Base-by-base conservation (phyloP, 2,329 filamentous ascomycete species). In the Fusarium udum region DNA sequence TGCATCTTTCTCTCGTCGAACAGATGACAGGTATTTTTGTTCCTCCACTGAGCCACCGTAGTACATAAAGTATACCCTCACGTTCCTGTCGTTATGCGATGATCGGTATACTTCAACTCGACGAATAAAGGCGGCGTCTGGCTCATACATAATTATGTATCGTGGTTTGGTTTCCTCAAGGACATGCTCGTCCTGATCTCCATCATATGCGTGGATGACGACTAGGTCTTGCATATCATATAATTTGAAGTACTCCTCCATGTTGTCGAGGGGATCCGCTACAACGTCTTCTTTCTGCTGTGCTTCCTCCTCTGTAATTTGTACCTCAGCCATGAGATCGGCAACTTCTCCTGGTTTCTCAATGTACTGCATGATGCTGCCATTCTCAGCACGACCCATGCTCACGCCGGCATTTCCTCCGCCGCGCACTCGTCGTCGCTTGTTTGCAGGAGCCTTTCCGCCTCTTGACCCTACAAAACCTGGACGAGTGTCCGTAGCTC, bases 71-170 rank as follows among this genome's bases (percentile, higher is more conserved):
- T 98, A 99, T 2, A 97, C 95, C 48, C 94, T 90, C 46, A 98
- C 93, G 77, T 94, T 95, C 40, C 95, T 88, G 80, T 95, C 94
- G 65, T 92, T 93, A 83, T 99, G 96, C 15, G 95, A 98, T 59
- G 95, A 97, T 43, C 96, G 91, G 83, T 98, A 99, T 4, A 98
- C 95, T 80, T 99, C 96, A 26, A 99, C 92, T 42, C 95, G 89
- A 20, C 96, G 91, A 78, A 98, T 97, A 81, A 99, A 99, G 7
- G 95, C 92, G 7, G 95, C 91, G 74, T 98, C 95, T 2, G 96
- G 95, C 80, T 98, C 96, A 82, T 98, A 99, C 96, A 99, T 98
- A 84, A 99, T 93, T 67, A 99, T 94, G 82, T 98, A 98, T 68
- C 93, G 91, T 39, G 96, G 96, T 78, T 93, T 95, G 65, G 96